A percentile compares a stretch with the other conserved stretches of the same genome.
Evolutionary conservation across 129 eudicot species (phyloP).

Genomic region (Saposhnikovia divaricata): DNA sequence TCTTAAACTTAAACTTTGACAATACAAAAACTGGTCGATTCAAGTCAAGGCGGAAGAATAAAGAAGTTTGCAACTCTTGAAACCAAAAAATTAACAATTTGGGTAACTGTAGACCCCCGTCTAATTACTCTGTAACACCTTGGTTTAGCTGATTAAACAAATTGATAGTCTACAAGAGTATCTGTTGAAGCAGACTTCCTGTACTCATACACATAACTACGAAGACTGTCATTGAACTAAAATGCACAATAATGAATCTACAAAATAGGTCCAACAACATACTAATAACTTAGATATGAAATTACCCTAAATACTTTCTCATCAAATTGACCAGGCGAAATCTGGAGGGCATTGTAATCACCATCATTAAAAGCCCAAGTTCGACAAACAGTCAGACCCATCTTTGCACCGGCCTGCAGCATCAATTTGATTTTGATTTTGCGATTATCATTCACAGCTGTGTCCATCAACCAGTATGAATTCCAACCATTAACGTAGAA

Average conservation of each 20-base stretch:
- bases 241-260: background rate
- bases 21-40: background rate
- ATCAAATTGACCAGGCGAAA: conserved; percentile 81
- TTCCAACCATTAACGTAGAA: conserved; percentile 95
- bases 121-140: background rate
- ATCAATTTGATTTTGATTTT: conserved; percentile 52
- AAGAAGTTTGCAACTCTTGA: background rate
- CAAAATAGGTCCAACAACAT: background rate
- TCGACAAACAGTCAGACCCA: conserved; percentile 97
- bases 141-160: background rate
- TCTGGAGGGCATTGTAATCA: conserved; percentile 81
- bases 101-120: background rate
- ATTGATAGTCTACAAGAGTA: background rate
- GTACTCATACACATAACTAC: background rate
- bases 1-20: background rate
- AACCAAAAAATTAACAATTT: background rate
- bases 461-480: conserved; percentile 97
- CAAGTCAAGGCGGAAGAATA: background rate
- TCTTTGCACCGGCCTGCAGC: conserved; percentile 78
- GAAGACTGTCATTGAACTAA: background rate
- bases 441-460: conserved; percentile 54
- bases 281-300: background rate
- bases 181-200: background rate
- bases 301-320: conserved; percentile 73
- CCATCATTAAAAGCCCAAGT: conserved; percentile 99